phyloP scores from a whole-genome alignment of 176 grass and related monocot species.

The Elaeis guineensis region DNA sequence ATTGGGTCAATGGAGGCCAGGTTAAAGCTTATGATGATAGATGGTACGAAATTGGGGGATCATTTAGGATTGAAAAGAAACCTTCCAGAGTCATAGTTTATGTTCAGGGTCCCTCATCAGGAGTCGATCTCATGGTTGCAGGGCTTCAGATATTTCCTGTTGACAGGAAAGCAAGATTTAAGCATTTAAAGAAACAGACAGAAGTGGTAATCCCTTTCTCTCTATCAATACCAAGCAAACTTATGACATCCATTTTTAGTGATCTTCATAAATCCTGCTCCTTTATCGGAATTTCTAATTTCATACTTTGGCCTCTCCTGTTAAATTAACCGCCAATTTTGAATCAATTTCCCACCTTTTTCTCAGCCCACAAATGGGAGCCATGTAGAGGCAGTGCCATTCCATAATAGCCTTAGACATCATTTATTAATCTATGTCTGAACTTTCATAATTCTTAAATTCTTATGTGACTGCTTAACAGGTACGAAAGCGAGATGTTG shows the following conservation, averaged over 20 bases:
- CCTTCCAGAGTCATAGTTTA: conserved; percentile 47
- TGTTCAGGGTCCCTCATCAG: conserved; percentile 53
- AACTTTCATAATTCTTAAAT: neutral
- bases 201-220: conserved; percentile 36
- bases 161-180: conserved; percentile 36
- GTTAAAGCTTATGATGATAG: conserved; percentile 47
- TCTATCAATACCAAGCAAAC: too few species aligned
- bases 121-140: conserved; percentile 81
- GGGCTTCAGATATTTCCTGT: conserved; percentile 77
- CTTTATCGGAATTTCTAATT: too few species aligned
- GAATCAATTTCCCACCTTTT: too few species aligned
- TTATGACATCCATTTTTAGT: too few species aligned
- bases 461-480: conserved; percentile 1
- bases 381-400: neutral
- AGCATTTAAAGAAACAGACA: conserved; percentile 47
- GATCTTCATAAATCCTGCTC: too few species aligned
- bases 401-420: too few species aligned
- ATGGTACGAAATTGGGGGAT: conserved; percentile 82
- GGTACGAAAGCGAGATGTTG: conserved; percentile 65
- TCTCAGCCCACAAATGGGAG: neutral
- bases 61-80: conserved; percentile 61
- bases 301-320: too few species aligned
- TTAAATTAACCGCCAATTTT: too few species aligned
- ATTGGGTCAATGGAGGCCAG: conserved; percentile 77
- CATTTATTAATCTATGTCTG: too few species aligned